Percentiles rank a stretch among this genome's conserved stretches.
Evolutionary conservation across 139 green algal species (phyloP).

Genomic region (Picochlorum sp.): DNA sequence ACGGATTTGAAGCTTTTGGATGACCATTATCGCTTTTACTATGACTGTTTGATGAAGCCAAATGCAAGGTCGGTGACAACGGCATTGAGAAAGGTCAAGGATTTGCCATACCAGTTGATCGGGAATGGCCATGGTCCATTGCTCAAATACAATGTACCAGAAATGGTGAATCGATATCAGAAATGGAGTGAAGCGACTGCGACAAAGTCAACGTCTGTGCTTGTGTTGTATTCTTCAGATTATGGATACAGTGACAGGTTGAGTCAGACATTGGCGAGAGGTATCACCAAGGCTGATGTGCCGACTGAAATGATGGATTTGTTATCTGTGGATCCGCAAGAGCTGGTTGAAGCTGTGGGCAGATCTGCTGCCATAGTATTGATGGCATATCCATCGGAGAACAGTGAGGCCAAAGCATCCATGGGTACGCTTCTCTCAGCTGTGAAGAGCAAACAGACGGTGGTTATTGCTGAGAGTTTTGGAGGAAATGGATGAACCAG

Average conservation of each 20-base stretch:
- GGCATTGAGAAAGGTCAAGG: constrained; percentile 76
- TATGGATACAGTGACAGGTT: constrained; percentile 91
- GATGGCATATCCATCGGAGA: constrained; percentile 61
- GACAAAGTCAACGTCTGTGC: constrained; percentile 55
- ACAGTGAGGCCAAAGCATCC: constrained; percentile 37
- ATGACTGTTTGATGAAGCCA: constrained; percentile 96
- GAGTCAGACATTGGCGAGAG: constrained; percentile 80
- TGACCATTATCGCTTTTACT: constrained; percentile 89
- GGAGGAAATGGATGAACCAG: constrained; percentile 90
- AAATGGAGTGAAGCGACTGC: constrained; percentile 64
- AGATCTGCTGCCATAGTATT: constrained; percentile 67
- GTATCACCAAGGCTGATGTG: constrained; percentile 85
- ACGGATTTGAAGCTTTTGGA: constrained; percentile 40
- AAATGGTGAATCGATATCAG: constrained; percentile 64
- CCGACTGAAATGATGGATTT: constrained; percentile 88
- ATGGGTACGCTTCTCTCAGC: constrained; percentile 62
- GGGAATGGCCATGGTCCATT: constrained; percentile 84
- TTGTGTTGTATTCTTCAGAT: constrained; percentile 81
- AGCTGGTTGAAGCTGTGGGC: constrained; percentile 64
- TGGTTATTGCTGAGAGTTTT: constrained; percentile 88
- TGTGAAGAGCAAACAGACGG: constrained; percentile 78
- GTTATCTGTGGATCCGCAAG: constrained; percentile 62
- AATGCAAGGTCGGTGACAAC: constrained; percentile 87
- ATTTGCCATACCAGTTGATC: constrained; percentile 68
- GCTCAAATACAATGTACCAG: constrained; percentile 61